These are phyloP conservation scores for Solanum appendiculatum DNA, from an alignment of 257 asterid species.

Conservation along the genomic window DNA sequence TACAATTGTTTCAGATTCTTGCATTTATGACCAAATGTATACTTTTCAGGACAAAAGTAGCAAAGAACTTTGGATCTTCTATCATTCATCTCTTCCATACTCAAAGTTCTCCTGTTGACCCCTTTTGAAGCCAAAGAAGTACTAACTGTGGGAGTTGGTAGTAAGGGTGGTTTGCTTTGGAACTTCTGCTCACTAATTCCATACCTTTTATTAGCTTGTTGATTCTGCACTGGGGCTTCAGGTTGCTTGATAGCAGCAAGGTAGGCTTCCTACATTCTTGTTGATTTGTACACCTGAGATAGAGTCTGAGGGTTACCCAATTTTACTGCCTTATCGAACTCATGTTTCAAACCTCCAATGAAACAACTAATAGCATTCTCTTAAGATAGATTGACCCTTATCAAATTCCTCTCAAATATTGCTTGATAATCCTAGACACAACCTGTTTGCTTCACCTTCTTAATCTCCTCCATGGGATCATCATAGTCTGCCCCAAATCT, in stretches of 20 bases:
- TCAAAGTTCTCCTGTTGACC: background rate
- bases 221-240: no score
- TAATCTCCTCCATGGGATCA: background rate
- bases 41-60: background rate
- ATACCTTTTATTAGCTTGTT: background rate
- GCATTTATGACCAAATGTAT: background rate
- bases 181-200: background rate
- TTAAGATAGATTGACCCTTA: no score
- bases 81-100: background rate
- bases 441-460: no score
- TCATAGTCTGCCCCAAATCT: background rate
- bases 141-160: background rate
- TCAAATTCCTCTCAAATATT: background rate
- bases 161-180: background rate
- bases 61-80: background rate
- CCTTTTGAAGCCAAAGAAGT: no score
- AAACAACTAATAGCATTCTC: background rate
- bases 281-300: background rate
- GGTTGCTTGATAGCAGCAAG: background rate
- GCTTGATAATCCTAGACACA: no score
- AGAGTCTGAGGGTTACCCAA: background rate
- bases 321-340: background rate
- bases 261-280: background rate
- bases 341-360: no score
- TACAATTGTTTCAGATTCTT: background rate